Percentiles rank a stretch among this genome's conserved stretches.
phyloP scores from a whole-genome alignment of 2,329 filamentous ascomycete species.

The Grosmannia clavigera region DNA sequence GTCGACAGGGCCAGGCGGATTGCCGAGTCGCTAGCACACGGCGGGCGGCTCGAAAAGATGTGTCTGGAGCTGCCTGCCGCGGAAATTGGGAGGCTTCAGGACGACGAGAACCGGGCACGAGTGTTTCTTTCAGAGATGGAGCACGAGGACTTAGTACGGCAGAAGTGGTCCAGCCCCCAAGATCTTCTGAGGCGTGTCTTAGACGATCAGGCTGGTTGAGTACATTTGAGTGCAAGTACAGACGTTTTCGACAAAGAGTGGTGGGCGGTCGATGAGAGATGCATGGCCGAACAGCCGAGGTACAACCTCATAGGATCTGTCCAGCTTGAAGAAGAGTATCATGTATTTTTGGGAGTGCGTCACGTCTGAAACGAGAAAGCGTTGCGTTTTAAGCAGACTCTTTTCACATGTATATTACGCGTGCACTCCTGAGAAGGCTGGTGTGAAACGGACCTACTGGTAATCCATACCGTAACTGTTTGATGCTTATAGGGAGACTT shows the following conservation, averaged over 20 bases:
- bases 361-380: not conserved
- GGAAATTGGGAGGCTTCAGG: constrained; percentile 54
- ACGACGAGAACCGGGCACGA: constrained; percentile 51
- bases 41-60: constrained; percentile 63
- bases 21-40: constrained; percentile 51
- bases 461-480: not conserved
- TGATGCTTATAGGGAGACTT: not conserved
- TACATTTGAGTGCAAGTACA: not conserved
- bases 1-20: constrained; percentile 67
- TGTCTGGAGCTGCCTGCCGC: constrained; percentile 54
- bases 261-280: not conserved
- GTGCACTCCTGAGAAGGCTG: not conserved
- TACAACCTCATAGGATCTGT: not conserved
- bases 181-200: constrained; percentile 2
- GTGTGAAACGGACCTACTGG: not conserved
- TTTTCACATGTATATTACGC: not conserved
- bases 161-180: not conserved
- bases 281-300: not conserved
- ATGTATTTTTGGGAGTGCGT: not conserved
- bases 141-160: not conserved
- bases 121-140: constrained; percentile 32
- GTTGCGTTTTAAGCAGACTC: not conserved
- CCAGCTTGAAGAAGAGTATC: not conserved
- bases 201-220: not conserved
- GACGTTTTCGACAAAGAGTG: not conserved